Evolutionary conservation across 352 stramenopile species (phyloP).

Genomic region (Globisporangium mamillatum): DNA sequence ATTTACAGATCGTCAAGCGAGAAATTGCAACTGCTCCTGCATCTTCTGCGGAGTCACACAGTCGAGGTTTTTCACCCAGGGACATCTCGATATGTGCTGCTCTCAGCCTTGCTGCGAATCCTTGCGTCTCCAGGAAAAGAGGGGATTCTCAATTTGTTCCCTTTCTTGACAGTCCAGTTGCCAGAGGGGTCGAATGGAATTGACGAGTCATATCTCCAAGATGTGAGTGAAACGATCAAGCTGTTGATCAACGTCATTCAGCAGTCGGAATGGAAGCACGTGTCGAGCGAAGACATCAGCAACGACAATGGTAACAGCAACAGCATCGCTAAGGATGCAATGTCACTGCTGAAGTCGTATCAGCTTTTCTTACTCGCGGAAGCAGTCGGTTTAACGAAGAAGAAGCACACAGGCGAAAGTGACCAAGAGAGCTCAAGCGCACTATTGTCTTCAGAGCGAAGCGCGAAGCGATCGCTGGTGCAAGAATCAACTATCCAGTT

Average conservation of each 20-base stretch:
- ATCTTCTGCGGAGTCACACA: slow-evolving; percentile 49
- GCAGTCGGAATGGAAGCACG: slow-evolving; percentile 9
- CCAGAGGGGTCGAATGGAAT: neutral
- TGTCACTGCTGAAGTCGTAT: slow-evolving; percentile 68
- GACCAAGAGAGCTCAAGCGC: neutral
- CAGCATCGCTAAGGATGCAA: slow-evolving; percentile 32
- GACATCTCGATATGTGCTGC: slow-evolving; percentile 51
- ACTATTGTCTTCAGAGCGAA: slow-evolving; percentile 2
- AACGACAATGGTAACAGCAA: neutral
- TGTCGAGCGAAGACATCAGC: neutral
- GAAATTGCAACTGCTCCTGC: slow-evolving; percentile 65
- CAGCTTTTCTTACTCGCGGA: slow-evolving; percentile 75
- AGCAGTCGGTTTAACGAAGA: slow-evolving; percentile 65
- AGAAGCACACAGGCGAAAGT: slow-evolving; percentile 17
- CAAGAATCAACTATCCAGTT: slow-evolving; percentile 73
- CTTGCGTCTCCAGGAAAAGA: slow-evolving; percentile 55
- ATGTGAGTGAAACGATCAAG: slow-evolving; percentile 36
- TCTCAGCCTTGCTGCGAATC: slow-evolving; percentile 50
- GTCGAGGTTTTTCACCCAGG: slow-evolving; percentile 22
- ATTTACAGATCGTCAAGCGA: slow-evolving; percentile 64
- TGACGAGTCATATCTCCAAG: slow-evolving; percentile 2
- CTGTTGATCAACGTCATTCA: slow-evolving; percentile 39
- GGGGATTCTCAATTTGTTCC: slow-evolving; percentile 73
- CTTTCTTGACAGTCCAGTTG: slow-evolving; percentile 20
- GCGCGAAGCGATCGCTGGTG: slow-evolving; percentile 40